Percentiles rank a stretch among this genome's conserved stretches.
Evolutionary conservation across 164 flowering plant genomes (phyloP).

Genomic region (Piper betle): DNA sequence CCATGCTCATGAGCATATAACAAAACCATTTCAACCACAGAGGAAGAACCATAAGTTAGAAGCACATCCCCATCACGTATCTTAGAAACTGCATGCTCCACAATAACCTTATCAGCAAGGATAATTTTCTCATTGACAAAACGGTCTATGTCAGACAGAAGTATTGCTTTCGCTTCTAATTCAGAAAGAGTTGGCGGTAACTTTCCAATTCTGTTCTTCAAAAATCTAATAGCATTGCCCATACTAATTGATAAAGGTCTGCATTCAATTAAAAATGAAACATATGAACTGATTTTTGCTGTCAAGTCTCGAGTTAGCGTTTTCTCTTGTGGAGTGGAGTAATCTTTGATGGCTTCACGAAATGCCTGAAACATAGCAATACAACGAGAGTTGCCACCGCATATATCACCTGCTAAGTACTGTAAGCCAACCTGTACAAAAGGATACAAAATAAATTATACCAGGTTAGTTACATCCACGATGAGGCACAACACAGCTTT

Average conservation of each 20-base stretch:
- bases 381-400: slow-evolving; percentile 86
- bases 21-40: slow-evolving; percentile 76
- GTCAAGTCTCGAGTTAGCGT: slow-evolving; percentile 63
- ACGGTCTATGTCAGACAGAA: slow-evolving; percentile 56
- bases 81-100: slow-evolving; percentile 79
- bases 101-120: slow-evolving; percentile 75
- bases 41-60: slow-evolving; percentile 71
- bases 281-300: slow-evolving; percentile 60
- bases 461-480: slow-evolving; percentile 3
- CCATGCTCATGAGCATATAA: slow-evolving; percentile 80
- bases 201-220: slow-evolving; percentile 57
- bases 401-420: slow-evolving; percentile 63
- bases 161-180: slow-evolving; percentile 63
- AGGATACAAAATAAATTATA: slow-evolving; percentile 1
- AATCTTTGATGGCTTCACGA: slow-evolving; percentile 61
- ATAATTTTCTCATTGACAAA: slow-evolving; percentile 77
- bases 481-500: not conserved
- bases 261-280: slow-evolving; percentile 70
- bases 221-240: slow-evolving; percentile 84
- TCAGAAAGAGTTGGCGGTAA: slow-evolving; percentile 57
- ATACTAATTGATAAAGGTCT: slow-evolving; percentile 90
- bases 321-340: slow-evolving; percentile 67
- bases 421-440: slow-evolving; percentile 63
- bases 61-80: slow-evolving; percentile 89
- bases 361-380: slow-evolving; percentile 93